Evolutionary conservation across 331 rosid species (phyloP).

Genomic region (Saraca asoca): DNA sequence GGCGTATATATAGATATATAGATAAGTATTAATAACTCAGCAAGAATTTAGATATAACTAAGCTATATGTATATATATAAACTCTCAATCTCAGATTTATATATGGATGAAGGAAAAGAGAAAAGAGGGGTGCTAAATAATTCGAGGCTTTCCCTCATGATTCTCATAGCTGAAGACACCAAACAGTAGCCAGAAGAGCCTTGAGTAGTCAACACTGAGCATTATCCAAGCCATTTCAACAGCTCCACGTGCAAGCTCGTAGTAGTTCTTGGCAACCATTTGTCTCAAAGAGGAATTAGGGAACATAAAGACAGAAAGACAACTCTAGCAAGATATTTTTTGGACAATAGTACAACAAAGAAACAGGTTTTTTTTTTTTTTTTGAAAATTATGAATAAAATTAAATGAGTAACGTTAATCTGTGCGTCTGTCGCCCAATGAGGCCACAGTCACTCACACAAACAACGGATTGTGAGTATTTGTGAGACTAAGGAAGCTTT

Average conservation of each 20-base stretch:
- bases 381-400: too few species aligned
- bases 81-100: background rate
- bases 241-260: constrained; percentile 46
- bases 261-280: constrained; percentile 50
- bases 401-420: too few species aligned
- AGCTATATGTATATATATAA: background rate
- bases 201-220: constrained; percentile 66
- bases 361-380: background rate
- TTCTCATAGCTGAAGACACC: constrained; percentile 71
- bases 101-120: constrained; percentile 3
- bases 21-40: background rate
- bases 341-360: constrained; percentile 22
- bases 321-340: constrained; percentile 4
- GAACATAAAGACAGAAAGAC: constrained; percentile 20
- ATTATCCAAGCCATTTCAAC: constrained; percentile 60
- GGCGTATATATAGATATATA: too few species aligned
- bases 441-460: constrained; percentile 7
- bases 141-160: constrained; percentile 87
- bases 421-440: constrained; percentile 19
- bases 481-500: constrained; percentile 13
- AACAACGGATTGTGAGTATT: too few species aligned
- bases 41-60: constrained; percentile 12
- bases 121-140: constrained; percentile 52
- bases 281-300: constrained; percentile 25
- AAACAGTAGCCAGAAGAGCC: constrained; percentile 61